Conservation (phyloP, 768 basidiomycete species). For the Suillus discolor region DNA sequence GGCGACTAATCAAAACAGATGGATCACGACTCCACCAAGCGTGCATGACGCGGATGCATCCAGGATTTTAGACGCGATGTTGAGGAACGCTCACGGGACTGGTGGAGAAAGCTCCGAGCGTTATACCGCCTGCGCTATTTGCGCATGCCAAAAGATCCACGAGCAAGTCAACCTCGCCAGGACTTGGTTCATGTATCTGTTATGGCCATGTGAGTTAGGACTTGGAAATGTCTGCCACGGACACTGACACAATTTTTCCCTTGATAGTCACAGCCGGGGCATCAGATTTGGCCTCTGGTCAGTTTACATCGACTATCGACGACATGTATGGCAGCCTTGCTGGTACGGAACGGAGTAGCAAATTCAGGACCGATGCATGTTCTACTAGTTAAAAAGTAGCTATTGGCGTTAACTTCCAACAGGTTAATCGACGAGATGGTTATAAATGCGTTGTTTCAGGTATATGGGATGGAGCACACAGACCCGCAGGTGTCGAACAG, state of each 20-base stretch:
- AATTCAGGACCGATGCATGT: not conserved
- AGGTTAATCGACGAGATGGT: not conserved
- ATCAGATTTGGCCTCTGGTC: not conserved
- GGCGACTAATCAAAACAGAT: not conserved
- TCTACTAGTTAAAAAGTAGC: not conserved
- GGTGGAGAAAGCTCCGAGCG: not conserved
- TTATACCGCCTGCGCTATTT: constrained; percentile 1
- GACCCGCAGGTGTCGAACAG: not conserved
- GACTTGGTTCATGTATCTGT: constrained; percentile 1
- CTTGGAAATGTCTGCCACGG: not conserved
- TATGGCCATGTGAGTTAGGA: not conserved
- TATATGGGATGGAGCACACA: not conserved
- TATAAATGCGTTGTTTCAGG: not conserved
- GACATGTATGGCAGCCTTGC: not conserved
- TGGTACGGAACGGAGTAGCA: not conserved
- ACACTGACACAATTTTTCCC: not conserved
- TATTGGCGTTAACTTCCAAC: not conserved
- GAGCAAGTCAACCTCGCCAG: not conserved
- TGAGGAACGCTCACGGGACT: not conserved
- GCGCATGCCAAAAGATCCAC: not conserved
- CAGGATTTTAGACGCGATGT: not conserved
- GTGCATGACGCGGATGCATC: not conserved
- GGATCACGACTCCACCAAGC: not conserved
- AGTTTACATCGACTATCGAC: not conserved
- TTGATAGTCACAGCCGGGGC: not conserved